Conservation (phyloP, 2,329 filamentous ascomycete species). For the Xylaria sp. region DNA sequence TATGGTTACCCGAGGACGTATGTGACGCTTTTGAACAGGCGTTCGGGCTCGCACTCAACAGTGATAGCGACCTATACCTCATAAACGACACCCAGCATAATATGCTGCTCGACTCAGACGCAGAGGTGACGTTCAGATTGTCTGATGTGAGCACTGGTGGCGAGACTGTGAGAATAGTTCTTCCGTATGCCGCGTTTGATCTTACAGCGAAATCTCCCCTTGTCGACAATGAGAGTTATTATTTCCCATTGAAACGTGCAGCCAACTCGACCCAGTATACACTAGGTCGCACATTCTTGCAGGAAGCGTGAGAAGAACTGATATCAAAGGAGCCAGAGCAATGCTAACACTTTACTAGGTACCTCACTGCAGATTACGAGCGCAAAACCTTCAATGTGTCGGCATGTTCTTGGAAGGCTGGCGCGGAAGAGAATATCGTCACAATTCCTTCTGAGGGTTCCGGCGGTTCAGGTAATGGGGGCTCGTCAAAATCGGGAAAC, state of each 20-base stretch:
- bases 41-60: conserved; percentile 42
- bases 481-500: conserved; percentile 6
- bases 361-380: conserved; percentile 49
- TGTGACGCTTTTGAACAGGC: conserved; percentile 44
- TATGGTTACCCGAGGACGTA: conserved; percentile 44
- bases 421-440: conserved; percentile 42
- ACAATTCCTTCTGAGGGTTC: conserved; percentile 37
- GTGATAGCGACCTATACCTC: conserved; percentile 40
- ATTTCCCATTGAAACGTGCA: conserved; percentile 45
- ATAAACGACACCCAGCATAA: conserved; percentile 45
- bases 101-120: conserved; percentile 39
- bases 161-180: conserved; percentile 40
- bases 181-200: conserved; percentile 44
- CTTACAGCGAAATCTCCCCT: conserved; percentile 41
- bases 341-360: conserved; percentile 34
- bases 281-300: conserved; percentile 44
- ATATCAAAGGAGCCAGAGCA: neutral
- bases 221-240: conserved; percentile 39
- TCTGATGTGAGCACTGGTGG: conserved; percentile 43
- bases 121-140: conserved; percentile 43
- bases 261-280: conserved; percentile 44
- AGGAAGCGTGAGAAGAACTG: conserved; percentile 42
- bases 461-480: neutral
- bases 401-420: conserved; percentile 44
- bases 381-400: conserved; percentile 48